Evolutionary conservation across 2,329 filamentous ascomycete genomes (phyloP).

Genomic region (Stemphylium lycopersici): DNA sequence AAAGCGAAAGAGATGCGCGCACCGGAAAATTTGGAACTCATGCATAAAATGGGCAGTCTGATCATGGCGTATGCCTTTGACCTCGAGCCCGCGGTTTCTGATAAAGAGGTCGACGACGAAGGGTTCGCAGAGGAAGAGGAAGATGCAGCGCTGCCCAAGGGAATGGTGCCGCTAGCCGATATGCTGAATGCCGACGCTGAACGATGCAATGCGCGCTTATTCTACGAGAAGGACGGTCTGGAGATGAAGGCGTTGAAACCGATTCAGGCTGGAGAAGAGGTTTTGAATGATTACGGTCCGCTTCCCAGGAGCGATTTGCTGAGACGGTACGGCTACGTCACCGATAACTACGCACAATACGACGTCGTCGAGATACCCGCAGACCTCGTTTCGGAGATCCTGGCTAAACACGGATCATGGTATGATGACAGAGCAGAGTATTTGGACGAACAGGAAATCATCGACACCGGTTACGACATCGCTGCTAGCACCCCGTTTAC

Average conservation of each 20-base stretch:
- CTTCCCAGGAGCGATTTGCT: slow-evolving; percentile 83
- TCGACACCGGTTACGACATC: slow-evolving; percentile 76
- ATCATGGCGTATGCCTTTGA: slow-evolving; percentile 97
- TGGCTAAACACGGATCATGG: slow-evolving; percentile 18
- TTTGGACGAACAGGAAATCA: slow-evolving; percentile 66
- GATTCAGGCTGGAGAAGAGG: slow-evolving; percentile 74
- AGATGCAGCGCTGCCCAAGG: slow-evolving; percentile 65
- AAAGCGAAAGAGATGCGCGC: slow-evolving; percentile 50
- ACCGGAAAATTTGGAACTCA: slow-evolving; percentile 60
- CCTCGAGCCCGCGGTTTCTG: slow-evolving; percentile 59
- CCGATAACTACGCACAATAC: slow-evolving; percentile 74
- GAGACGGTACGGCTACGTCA: slow-evolving; percentile 87
- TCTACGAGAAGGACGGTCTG: slow-evolving; percentile 65
- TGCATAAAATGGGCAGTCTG: slow-evolving; percentile 82
- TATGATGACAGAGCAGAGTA: slow-evolving; percentile 53
- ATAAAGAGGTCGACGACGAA: slow-evolving; percentile 64
- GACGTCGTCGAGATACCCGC: slow-evolving; percentile 82
- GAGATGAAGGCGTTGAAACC: slow-evolving; percentile 73
- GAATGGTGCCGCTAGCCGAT: slow-evolving; percentile 90
- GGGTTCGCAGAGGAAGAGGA: slow-evolving; percentile 56
- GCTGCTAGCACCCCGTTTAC: slow-evolving; percentile 41
- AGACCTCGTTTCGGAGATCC: slow-evolving; percentile 55
- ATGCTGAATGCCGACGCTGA: slow-evolving; percentile 88
- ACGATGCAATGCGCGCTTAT: slow-evolving; percentile 73
- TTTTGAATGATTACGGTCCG: slow-evolving; percentile 89